Conservation (phyloP, 2,329 filamentous ascomycete species). For the Elsinoe perseae region DNA sequence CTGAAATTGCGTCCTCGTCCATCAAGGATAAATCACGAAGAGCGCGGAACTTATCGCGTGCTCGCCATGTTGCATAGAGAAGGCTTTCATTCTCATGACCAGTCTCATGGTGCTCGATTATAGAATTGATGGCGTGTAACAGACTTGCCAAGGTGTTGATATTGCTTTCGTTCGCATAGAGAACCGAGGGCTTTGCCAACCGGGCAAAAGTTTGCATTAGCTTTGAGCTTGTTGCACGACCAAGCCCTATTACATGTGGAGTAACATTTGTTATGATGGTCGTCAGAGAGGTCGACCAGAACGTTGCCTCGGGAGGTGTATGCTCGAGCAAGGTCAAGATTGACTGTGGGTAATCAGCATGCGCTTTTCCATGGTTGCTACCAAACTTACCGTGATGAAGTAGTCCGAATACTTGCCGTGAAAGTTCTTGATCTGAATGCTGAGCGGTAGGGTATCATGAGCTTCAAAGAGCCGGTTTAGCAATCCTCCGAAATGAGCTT, state of each 20-base stretch:
- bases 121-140: constrained; percentile 80
- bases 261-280: constrained; percentile 92
- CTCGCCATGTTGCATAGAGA: constrained; percentile 18
- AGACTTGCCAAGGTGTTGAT: constrained; percentile 72
- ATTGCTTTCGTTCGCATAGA: constrained; percentile 87
- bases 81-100: constrained; percentile 21
- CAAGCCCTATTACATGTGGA: constrained; percentile 71
- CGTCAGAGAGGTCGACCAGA: constrained; percentile 79
- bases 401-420: constrained; percentile 89
- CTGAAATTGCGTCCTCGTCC: constrained; percentile 15
- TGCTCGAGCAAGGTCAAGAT: constrained; percentile 32
- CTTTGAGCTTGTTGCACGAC: constrained; percentile 66
- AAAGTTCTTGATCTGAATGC: constrained; percentile 76
- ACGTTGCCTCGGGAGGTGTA: constrained; percentile 46
- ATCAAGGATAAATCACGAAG: constrained; percentile 14
- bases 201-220: constrained; percentile 81
- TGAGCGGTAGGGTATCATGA: constrained; percentile 76
- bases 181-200: constrained; percentile 88
- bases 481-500: constrained; percentile 80
- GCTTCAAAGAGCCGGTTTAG: constrained; percentile 83
- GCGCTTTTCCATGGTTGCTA: neutral
- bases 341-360: constrained; percentile 23
- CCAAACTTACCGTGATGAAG: constrained; percentile 64
- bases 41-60: constrained; percentile 6
- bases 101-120: constrained; percentile 68